Evolutionary conservation across 495 filamentous ascomycete genomes (phyloP), one percentile per base, ranked within the genome.

Genomic region (Entonaema liquescens): DNA sequence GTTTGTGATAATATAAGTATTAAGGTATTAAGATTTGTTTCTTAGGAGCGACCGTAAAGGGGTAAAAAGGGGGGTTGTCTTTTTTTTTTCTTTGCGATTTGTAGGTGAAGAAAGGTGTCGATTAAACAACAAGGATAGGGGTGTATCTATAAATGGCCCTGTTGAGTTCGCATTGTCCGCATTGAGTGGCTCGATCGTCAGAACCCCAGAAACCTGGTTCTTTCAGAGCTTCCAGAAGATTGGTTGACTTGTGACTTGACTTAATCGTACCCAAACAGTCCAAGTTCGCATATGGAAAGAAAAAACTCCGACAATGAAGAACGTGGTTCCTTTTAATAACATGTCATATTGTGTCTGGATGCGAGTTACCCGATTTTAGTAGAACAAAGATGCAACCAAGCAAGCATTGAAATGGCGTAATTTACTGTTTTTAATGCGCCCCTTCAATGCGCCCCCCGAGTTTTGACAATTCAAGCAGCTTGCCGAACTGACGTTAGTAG

Each of bases 141-240:
- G 65, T 68, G 50, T 12, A 3, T 47, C 5, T 68, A 68, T 21
- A 49, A 49, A 38, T 31, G 0, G 35, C 12, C 70, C 19, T 65
- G 65, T 23, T 12, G 40, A 28, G 56, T 52, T 68, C 23, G 61
- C 57, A 56, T 67, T 56, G 65, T 59, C 56, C 49, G 44, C 50
- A 26, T 38, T 58, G 61, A 69, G 61, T 73, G 70, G 70, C 65
- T 69, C 65, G 65, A 69, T 73, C 70, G 38, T 66, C 53, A 59
- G 52, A 66, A 58, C 62, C 70, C 65, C 57, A 44, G 69, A 68
- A 58, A 67, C 54, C 60, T 66, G 56, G 58, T 73, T 73, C 70
- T 69, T 69, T 73, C 25, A 65, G 67, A 50, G 55, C 70, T 73
- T 73, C 70, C 70, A 73, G 70, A 73, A 73, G 67, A 52, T 57